Evolutionary conservation across 1,139 yeast species (phyloP), one percentile per base, ranked within the genome.

Genomic region (Sugiyamaella grinbergsii): DNA sequence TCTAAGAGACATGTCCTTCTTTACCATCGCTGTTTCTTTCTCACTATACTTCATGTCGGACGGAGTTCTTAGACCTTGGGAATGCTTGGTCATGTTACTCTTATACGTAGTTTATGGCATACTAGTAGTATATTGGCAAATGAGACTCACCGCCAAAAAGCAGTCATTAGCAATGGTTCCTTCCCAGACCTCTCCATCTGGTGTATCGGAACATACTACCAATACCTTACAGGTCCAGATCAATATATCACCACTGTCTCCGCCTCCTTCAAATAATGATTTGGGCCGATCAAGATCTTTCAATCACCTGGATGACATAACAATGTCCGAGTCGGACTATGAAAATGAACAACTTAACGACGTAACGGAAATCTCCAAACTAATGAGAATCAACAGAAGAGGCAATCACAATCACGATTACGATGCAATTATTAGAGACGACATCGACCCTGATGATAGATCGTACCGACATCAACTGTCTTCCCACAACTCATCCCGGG

Each of bases 51-150:
- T 78, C 19, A 64, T 82, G 3, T 53, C 71, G 1, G 76, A 74
- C 56, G 81, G 83, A 0, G 60, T 66, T 3, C 64, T 87, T 15
- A 71, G 74, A 11, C 57, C 73, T 3, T 53, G 69, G 58, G 78
- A 77, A 52, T 78, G 86, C 55, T 51, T 74, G 0, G 59, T 74
- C 4, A 71, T 86, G 68, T 71, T 83, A 1, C 61, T 62, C 0
- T 62, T 81, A 2, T 86, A 86, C 61, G 53, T 75, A 0, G 47
- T 67, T 0, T 86, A 85, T 61, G 90, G 85, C 2, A 47, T 69
- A 0, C 71, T 79, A 20, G 78, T 78, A 2, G 70, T 75, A 0
- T 42, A 62, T 2, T 71, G 77, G 77, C 77, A 75, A 48, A 73
- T 62, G 62, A 36, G 42, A 18, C 54, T 69, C 63, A 42, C 37